Conservation (phyloP, 805 yeast species). For the Saturnispora quitensis region DNA sequence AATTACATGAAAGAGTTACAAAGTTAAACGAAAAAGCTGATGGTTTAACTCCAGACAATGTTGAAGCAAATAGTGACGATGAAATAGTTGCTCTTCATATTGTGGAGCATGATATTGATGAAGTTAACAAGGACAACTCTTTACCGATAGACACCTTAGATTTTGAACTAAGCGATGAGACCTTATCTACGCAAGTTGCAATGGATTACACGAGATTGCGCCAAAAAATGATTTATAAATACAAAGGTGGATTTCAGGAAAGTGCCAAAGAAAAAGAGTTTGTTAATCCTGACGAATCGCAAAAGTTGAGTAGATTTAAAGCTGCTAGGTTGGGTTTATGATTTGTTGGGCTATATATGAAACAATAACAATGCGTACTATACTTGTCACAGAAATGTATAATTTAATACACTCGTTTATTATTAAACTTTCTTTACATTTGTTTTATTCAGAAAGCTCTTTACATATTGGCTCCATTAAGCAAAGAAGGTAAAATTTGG, state of each 20-base stretch:
- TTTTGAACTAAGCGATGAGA: slow-evolving; percentile 24
- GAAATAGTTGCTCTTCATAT: slow-evolving; percentile 35
- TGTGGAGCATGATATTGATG: slow-evolving; percentile 33
- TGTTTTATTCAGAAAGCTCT: slow-evolving; percentile 10
- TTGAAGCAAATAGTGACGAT: slow-evolving; percentile 30
- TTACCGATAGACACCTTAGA: slow-evolving; percentile 23
- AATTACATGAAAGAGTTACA: slow-evolving; percentile 11
- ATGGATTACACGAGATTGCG: slow-evolving; percentile 49
- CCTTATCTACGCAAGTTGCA: slow-evolving; percentile 39
- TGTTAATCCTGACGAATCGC: slow-evolving; percentile 57
- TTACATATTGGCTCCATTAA: slow-evolving; percentile 21
- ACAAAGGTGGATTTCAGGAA: slow-evolving; percentile 38
- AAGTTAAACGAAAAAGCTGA: slow-evolving; percentile 10
- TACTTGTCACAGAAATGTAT: neutral
- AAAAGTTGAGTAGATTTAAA: slow-evolving; percentile 56
- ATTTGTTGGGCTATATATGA: neutral
- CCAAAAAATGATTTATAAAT: slow-evolving; percentile 36
- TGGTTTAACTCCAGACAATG: slow-evolving; percentile 26
- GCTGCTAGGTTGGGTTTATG: slow-evolving; percentile 36
- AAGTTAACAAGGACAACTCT: slow-evolving; percentile 18
- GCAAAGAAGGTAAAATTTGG: slow-evolving; percentile 24
- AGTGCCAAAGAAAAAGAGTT: slow-evolving; percentile 44
- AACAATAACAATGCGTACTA: neutral
- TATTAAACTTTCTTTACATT: neutral
- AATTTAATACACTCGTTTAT: neutral